phyloP scores from a whole-genome alignment of 176 grass and related monocot genomes.

The Hyparrhenia diplandra region DNA sequence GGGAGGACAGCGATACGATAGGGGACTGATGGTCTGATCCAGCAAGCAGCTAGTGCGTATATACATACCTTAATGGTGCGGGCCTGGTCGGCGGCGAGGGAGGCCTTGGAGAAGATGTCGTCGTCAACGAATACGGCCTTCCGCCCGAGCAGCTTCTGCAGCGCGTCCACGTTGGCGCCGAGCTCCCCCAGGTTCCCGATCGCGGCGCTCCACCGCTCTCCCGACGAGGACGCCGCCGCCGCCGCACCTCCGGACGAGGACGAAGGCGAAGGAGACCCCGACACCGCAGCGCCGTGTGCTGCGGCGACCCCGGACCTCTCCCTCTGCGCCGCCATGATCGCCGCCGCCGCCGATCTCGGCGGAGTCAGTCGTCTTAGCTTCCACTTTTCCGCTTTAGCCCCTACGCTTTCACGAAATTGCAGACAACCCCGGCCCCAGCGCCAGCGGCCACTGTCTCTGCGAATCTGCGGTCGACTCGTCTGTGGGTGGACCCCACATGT shows the following conservation, averaged over 20 bases:
- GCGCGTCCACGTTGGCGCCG: constrained; percentile 58
- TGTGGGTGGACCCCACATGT: not conserved
- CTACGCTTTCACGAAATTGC: not conserved
- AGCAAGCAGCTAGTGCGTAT: not conserved
- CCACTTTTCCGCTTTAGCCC: not conserved
- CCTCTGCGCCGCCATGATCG: constrained; percentile 32
- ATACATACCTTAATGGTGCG: constrained; percentile 83
- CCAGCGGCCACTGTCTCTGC: not conserved
- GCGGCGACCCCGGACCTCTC: constrained; percentile 14
- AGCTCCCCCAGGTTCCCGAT: constrained; percentile 78
- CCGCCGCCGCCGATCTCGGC: constrained; percentile 10
- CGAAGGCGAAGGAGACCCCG: not conserved
- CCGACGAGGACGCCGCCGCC: constrained; percentile 14
- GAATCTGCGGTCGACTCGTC: not conserved
- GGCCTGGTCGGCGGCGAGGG: constrained; percentile 74
- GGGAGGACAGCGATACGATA: not conserved
- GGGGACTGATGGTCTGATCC: not conserved
- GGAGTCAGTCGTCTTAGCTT: not conserved
- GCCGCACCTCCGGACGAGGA: not conserved
- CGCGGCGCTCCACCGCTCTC: constrained; percentile 70
- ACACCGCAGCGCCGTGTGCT: not conserved
- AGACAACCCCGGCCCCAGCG: too few relatives aligned
- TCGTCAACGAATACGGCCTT: constrained; percentile 90
- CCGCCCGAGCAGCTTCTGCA: constrained; percentile 72
- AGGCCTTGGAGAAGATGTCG: constrained; percentile 85